These are phyloP conservation scores for Pisolithus albus DNA, from an alignment of 768 basidiomycete species.

Conservation along the genomic window DNA sequence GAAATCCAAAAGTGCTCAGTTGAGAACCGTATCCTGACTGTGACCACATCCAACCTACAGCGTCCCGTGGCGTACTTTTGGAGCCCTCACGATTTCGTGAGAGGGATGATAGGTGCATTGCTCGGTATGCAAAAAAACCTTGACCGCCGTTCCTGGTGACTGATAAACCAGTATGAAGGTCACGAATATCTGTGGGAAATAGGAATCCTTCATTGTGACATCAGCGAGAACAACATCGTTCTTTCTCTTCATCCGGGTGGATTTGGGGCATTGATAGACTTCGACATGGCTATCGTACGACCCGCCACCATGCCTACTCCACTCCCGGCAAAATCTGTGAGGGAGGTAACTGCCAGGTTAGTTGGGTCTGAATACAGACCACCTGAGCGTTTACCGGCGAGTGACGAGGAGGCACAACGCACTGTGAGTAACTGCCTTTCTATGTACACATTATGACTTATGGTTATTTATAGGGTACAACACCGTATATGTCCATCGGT, in stretches of 20 bases:
- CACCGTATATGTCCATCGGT: slow-evolving; percentile 10
- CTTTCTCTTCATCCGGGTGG: slow-evolving; percentile 11
- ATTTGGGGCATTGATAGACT: slow-evolving; percentile 17
- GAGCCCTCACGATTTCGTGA: no score
- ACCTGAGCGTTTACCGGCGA: background rate
- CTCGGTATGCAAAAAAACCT: no score
- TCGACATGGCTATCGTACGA: no score
- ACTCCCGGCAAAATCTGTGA: no score
- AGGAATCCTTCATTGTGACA: slow-evolving; percentile 27
- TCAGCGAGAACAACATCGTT: slow-evolving; percentile 31
- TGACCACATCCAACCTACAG: no score
- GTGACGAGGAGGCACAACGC: background rate
- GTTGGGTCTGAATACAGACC: background rate
- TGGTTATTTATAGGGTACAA: background rate
- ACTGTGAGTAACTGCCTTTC: background rate
- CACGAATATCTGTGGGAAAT: slow-evolving; percentile 11
- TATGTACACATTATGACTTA: background rate
- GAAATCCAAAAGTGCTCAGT: no score
- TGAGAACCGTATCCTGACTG: no score
- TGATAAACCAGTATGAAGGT: slow-evolving; percentile 4
- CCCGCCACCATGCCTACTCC: no score
- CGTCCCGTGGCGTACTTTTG: no score
- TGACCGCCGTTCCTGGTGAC: background rate
- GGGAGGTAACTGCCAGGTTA: background rate
- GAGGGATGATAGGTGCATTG: no score